Evolutionary conservation across 108 stramenopile species (phyloP).

Genomic region (Skeletonema marinoi): DNA sequence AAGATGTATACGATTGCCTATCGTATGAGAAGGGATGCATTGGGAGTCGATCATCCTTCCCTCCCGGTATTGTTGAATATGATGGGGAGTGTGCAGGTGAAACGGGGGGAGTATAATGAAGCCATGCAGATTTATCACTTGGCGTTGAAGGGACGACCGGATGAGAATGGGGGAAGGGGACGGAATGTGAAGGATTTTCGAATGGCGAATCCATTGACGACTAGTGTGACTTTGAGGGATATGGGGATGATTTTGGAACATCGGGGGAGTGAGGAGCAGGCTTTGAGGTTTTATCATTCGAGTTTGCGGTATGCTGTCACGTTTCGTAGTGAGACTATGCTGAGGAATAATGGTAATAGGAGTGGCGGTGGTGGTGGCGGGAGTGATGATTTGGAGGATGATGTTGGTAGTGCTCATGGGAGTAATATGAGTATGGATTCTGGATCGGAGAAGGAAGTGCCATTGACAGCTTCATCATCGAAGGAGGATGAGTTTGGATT

Average conservation of each 20-base stretch:
- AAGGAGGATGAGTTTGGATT: constrained; percentile 1
- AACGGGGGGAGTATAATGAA: constrained; percentile 72
- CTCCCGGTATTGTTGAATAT: constrained; percentile 80
- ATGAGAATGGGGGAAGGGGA: constrained; percentile 25
- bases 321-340: background rate
- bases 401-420: constrained; percentile 1
- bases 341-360: background rate
- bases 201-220: constrained; percentile 41
- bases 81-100: constrained; percentile 81
- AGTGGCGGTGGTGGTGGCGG: constrained; percentile 1
- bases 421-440: constrained; percentile 7
- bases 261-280: constrained; percentile 64
- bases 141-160: constrained; percentile 57
- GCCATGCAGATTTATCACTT: constrained; percentile 84
- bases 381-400: background rate
- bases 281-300: constrained; percentile 76
- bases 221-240: constrained; percentile 78
- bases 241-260: constrained; percentile 86
- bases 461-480: background rate
- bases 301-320: constrained; percentile 72
- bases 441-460: background rate
- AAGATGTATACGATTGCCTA: constrained; percentile 89
- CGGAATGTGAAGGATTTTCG: constrained; percentile 9
- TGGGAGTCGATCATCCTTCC: constrained; percentile 72
- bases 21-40: constrained; percentile 77